phyloP scores from a whole-genome alignment of 495 filamentous ascomycete genomes.

The Aspergillus bridgeri region DNA sequence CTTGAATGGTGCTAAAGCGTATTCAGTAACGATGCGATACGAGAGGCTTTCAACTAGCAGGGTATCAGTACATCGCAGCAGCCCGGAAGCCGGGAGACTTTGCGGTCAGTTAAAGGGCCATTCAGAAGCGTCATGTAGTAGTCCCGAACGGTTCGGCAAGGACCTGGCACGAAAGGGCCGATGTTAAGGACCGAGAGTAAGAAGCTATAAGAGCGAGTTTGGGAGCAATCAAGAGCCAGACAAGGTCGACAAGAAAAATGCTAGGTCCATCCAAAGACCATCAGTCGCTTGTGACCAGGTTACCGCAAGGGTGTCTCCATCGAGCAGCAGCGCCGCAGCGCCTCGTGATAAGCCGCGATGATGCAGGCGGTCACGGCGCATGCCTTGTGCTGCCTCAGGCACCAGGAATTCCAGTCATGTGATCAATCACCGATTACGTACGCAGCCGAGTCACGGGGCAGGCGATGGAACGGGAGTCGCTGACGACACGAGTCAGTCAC shows the following conservation, averaged over 20 bases:
- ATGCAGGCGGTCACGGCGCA: constrained; percentile 22
- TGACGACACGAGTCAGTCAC: constrained; percentile 26
- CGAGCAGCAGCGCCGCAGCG: no score
- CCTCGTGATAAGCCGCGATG: constrained; percentile 25
- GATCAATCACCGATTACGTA: constrained; percentile 6
- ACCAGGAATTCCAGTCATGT: neutral
- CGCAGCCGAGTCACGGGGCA: constrained; percentile 2
- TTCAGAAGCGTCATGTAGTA: constrained; percentile 8
- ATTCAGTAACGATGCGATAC: constrained; percentile 12
- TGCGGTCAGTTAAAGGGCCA: constrained; percentile 16
- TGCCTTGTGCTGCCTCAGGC: constrained; percentile 7
- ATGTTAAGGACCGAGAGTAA: neutral
- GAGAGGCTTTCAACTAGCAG: neutral
- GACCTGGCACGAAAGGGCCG: neutral
- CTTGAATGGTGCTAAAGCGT: constrained; percentile 15
- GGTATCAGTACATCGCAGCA: constrained; percentile 18
- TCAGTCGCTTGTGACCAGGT: neutral
- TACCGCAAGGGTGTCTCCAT: neutral
- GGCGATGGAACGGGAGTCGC: constrained; percentile 6
- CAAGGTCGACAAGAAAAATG: neutral
- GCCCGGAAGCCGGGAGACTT: constrained; percentile 11
- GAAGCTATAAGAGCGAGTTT: neutral
- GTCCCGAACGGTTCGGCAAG: neutral
- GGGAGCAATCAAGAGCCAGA: neutral
- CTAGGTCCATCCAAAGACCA: neutral